phyloP scores from a whole-genome alignment of 164 flowering plant genomes.

The Echeveria elegans region DNA sequence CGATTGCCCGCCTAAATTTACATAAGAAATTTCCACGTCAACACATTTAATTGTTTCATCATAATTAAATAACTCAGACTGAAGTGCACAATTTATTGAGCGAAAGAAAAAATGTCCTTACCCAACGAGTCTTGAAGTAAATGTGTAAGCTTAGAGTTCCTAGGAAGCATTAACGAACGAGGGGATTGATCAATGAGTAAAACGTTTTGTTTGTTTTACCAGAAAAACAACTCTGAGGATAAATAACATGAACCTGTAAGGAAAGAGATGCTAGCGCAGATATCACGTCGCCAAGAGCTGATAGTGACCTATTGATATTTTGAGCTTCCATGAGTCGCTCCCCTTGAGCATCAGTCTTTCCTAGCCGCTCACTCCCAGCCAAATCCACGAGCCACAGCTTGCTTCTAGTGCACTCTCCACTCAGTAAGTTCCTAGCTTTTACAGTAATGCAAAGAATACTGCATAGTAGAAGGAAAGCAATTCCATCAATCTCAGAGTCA shows the following conservation, averaged over 20 bases:
- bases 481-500: neutral
- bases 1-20: slow-evolving; percentile 64
- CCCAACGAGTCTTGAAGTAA: slow-evolving; percentile 81
- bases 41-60: no score
- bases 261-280: slow-evolving; percentile 69
- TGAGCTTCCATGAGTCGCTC: slow-evolving; percentile 92
- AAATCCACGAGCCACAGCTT: slow-evolving; percentile 73
- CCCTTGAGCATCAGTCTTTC: slow-evolving; percentile 82
- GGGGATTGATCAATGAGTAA: neutral
- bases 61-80: no score
- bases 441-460: slow-evolving; percentile 31
- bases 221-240: neutral
- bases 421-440: slow-evolving; percentile 28
- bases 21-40: no score
- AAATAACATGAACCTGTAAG: slow-evolving; percentile 43
- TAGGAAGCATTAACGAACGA: slow-evolving; percentile 14
- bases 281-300: slow-evolving; percentile 93
- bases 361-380: slow-evolving; percentile 91
- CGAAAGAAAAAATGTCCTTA: slow-evolving; percentile 13
- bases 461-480: neutral
- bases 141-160: slow-evolving; percentile 85
- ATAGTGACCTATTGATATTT: slow-evolving; percentile 75
- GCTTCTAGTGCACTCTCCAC: slow-evolving; percentile 35
- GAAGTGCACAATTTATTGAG: neutral
- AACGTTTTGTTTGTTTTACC: no score